Evolutionary conservation across 208 protist species (phyloP), one percentile per base, ranked within the genome.

Genomic region (Plasmodiophora brassicae): DNA sequence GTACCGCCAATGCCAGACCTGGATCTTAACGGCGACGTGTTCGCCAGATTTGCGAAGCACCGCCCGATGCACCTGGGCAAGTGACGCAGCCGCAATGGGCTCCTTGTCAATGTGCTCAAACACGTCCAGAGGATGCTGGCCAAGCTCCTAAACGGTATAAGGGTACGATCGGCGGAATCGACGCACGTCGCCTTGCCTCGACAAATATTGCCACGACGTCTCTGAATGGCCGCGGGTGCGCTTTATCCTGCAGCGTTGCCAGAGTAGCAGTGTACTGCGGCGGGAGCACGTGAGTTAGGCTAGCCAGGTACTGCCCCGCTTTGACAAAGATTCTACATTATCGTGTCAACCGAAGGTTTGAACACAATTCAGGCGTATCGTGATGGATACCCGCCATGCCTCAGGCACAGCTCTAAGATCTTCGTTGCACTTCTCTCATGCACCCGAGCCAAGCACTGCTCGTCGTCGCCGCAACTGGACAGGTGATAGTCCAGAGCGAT

Each of bases 161-260:
- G n/a, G n/a, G n/a, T n/a, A n/a, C n/a, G n/a, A n/a, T n/a, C n/a
- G n/a, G n/a, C n/a, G n/a, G n/a, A n/a, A n/a, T n/a, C n/a, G n/a
- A n/a, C n/a, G n/a, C n/a, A n/a, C n/a, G n/a, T n/a, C n/a, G n/a
- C n/a, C n/a, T n/a, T n/a, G n/a, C n/a, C n/a, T n/a, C 32, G 10
- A 5, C 41, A 32, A 78, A 78, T 5, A 78, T 8, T 32, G 10
- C 5, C 10, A 78, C n/a, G 65, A 78, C 65, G 20, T 78, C 65
- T 5, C 14, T 5, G 41, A 38, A 78, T 38, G 5, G 5, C 5
- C 65, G 32, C 32, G 65, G 65, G 14, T 5, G 10, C 10, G 65
- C 65, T 8, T 78, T n/a, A 78, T 78, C 65, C n/a, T 78, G 65
- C 5, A 78, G 65, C 41, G 5, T 78, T 78, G 65, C 32, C n/a